Evolutionary conservation across 148 eudicot species (phyloP).

Genomic region (Bassia scoparia): DNA sequence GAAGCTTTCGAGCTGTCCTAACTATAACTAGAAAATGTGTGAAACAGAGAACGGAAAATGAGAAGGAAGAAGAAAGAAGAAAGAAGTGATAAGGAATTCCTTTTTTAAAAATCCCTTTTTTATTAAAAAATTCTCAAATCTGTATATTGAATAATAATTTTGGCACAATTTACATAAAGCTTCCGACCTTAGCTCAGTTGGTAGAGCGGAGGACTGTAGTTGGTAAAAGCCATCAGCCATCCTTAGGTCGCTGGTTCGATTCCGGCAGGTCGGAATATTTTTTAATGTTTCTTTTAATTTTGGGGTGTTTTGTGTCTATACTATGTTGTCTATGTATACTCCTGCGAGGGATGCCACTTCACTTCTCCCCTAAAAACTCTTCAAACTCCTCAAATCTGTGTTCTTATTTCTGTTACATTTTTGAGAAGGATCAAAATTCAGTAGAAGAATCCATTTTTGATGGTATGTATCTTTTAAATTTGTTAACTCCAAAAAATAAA

Average conservation of each 20-base stretch:
- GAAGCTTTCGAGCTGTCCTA: too few species aligned
- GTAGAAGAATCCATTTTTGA: not conserved
- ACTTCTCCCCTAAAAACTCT: not conserved
- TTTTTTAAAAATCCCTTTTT: too few species aligned
- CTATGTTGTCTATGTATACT: too few species aligned
- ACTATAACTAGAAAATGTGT: too few species aligned
- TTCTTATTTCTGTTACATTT: not conserved
- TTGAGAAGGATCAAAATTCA: not conserved
- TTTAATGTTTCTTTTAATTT: not conserved
- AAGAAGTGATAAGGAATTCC: too few species aligned
- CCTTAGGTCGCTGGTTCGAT: slow-evolving; percentile 73
- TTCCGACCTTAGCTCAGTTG: slow-evolving; percentile 41
- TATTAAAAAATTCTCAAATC: too few species aligned
- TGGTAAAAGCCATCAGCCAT: slow-evolving; percentile 14
- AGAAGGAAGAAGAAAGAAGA: too few species aligned
- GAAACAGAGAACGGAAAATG: too few species aligned
- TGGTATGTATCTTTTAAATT: slow-evolving; percentile 10
- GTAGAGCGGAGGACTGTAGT: slow-evolving; percentile 40
- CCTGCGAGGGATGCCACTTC: not conserved
- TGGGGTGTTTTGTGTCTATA: too few species aligned
- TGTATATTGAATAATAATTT: too few species aligned
- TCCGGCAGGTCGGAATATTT: slow-evolving; percentile 59
- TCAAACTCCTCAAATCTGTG: not conserved
- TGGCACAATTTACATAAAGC: not conserved
- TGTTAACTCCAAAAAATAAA: not conserved